A percentile compares a stretch with the other conserved stretches of the same genome.
These are phyloP conservation scores for Morella rubra DNA, from an alignment of 306 rosid species.

Conservation along the genomic window DNA sequence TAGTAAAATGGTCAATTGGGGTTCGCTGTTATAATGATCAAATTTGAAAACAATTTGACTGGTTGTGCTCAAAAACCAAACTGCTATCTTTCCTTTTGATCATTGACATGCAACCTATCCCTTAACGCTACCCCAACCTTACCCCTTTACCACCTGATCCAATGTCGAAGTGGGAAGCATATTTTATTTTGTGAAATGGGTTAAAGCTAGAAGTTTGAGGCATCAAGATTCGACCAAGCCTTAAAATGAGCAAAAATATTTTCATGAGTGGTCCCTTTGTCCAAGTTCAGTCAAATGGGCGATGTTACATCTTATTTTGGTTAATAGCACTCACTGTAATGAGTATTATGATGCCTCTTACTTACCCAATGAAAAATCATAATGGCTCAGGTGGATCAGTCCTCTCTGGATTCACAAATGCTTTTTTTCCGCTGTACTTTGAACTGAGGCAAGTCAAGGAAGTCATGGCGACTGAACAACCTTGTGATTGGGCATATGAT, in stretches of 20 bases:
- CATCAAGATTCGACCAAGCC: background rate
- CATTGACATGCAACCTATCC: background rate
- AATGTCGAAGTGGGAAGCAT: background rate
- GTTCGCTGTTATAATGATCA: background rate
- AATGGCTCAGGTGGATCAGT: constrained; percentile 57
- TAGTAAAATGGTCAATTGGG: background rate
- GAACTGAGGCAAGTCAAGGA: constrained; percentile 57
- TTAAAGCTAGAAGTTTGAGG: background rate
- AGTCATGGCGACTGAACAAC: constrained; percentile 92
- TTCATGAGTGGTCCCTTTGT: background rate
- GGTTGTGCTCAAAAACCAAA: background rate
- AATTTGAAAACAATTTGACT: background rate
- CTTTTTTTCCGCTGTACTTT: constrained; percentile 70
- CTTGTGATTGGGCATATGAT: constrained; percentile 83
- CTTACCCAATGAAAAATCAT: background rate
- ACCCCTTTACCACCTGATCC: background rate
- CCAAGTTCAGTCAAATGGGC: background rate
- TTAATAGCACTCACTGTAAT: background rate
- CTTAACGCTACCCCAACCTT: background rate
- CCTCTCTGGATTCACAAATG: constrained; percentile 52
- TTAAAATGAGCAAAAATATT: background rate
- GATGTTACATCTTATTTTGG: background rate
- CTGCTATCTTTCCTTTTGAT: background rate
- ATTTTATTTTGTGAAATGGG: background rate
- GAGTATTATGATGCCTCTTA: background rate